Percentiles rank a stretch among this genome's conserved stretches.
phyloP scores from a whole-genome alignment of 345 rosid species.

The Carallia pectinifolia region DNA sequence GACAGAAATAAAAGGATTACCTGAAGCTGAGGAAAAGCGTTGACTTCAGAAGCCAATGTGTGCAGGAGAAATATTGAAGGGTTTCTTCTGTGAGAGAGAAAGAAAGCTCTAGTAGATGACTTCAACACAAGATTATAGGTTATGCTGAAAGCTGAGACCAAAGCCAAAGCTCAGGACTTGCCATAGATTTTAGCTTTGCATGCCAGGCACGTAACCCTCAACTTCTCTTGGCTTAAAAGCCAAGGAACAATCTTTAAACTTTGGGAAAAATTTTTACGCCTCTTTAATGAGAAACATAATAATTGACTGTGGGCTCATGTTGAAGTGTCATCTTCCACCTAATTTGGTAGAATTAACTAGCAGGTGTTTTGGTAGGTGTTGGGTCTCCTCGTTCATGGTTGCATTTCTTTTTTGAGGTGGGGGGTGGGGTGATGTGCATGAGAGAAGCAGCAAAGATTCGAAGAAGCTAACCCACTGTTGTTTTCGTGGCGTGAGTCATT shows the following conservation, averaged over 20 bases:
- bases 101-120: background rate
- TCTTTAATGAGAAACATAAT: slow-evolving; percentile 9
- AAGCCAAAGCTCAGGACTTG: background rate
- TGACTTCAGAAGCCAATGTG: slow-evolving; percentile 10
- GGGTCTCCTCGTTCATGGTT: slow-evolving; percentile 34
- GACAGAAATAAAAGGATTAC: slow-evolving; percentile 12
- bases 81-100: background rate
- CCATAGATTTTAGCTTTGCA: slow-evolving; percentile 41
- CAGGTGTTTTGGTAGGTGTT: slow-evolving; percentile 18
- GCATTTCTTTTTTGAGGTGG: slow-evolving; percentile 48
- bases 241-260: slow-evolving; percentile 37
- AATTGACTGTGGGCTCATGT: slow-evolving; percentile 22
- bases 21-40: background rate
- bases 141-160: background rate
- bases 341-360: background rate
- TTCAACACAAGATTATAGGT: background rate
- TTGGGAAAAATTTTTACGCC: slow-evolving; percentile 18
- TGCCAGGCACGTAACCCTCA: slow-evolving; percentile 64
- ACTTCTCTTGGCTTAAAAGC: slow-evolving; percentile 68
- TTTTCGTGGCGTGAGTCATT: too few relatives aligned
- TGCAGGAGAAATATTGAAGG: background rate
- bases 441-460: too few relatives aligned
- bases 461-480: too few relatives aligned
- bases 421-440: slow-evolving; percentile 26
- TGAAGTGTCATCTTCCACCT: background rate